Base-by-base conservation (phyloP, 163 green algal genomes). In the Scenedesmus sp. region DNA sequence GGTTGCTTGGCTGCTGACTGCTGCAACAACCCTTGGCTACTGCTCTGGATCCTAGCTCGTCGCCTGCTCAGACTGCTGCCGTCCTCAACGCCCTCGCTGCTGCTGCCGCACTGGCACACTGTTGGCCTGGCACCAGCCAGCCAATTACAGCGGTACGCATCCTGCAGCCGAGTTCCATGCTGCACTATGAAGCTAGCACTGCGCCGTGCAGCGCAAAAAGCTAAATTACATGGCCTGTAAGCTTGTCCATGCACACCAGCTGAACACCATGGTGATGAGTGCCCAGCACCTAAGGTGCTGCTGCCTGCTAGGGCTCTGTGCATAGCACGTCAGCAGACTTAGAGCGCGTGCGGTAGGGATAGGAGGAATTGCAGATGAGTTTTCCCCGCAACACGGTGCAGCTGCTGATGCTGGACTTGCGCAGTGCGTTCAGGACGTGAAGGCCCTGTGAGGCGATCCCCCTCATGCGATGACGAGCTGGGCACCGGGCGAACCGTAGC, bases 231-330 rank as follows among this genome's bases (percentile, higher is more conserved):
- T 6, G 59, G 59, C 24, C 59, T 72, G 59, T 72, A 35, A n/a
- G 4, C 20, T 24, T 33, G 7, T 72, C 22, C 59, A 72, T 16
- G 24, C 22, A 33, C 13, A 33, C 24, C 20, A 72, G 13, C 9
- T 13, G 22, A 35, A 72, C 59, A 72, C 59, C 59, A 33, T 72
- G 59, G 24, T 72, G 59, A 72, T 72, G 59, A 7, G 6, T 72
- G 59, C 59, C 59, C 24, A 24, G 59, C 59, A 72, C 22, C 61
- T 53, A 13, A 89, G 89, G 46, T 65, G 49, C 12, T 43, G 44
- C 81, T 89, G 81, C 89, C 89, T 89, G 81, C 26, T 18, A 85
- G 76, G 6, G 86, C 91, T 4, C 37, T 91, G 40, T 86, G 59
- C 26, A 76, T 76, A 24, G 30, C 20, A 78, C 59, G 16, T 72